Conservation (phyloP, 2,329 filamentous ascomycete species). For the Simplicillium aogashimaense region DNA sequence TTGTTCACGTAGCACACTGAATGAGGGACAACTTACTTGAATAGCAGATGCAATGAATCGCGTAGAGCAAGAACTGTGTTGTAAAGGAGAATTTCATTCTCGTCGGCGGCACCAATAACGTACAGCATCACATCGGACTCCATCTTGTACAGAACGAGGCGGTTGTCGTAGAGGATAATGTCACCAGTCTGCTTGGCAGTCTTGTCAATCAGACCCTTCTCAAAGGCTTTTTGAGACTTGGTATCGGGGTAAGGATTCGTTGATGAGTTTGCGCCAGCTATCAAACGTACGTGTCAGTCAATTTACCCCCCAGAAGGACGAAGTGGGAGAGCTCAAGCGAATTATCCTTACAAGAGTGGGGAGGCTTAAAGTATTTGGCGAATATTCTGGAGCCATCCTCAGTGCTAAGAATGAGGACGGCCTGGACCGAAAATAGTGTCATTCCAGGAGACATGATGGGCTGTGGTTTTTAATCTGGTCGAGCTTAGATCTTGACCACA, state of each 20-base stretch:
- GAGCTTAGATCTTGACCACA: neutral
- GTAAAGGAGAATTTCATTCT: conserved; percentile 96
- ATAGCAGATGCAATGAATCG: conserved; percentile 80
- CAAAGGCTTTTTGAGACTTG: conserved; percentile 92
- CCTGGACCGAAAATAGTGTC: conserved; percentile 67
- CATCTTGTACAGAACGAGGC: conserved; percentile 94
- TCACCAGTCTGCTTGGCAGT: conserved; percentile 92
- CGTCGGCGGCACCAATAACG: conserved; percentile 80
- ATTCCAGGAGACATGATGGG: conserved; percentile 60
- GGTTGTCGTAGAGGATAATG: conserved; percentile 95
- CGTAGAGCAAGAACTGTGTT: conserved; percentile 86
- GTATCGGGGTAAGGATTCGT: conserved; percentile 74
- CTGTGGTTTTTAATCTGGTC: conserved; percentile 2
- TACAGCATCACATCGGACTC: conserved; percentile 97
- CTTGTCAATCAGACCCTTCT: conserved; percentile 92
- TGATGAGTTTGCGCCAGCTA: conserved; percentile 35
- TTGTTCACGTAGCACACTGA: neutral
- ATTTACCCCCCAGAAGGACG: conserved; percentile 3
- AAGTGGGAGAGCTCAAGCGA: conserved; percentile 11
- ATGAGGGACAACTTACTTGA: conserved; percentile 56
- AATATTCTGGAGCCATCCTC: conserved; percentile 90
- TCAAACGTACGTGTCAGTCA: conserved; percentile 4
- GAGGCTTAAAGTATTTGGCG: conserved; percentile 79
- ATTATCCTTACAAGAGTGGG: conserved; percentile 33
- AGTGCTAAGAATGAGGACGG: conserved; percentile 67